Base-by-base conservation (phyloP, 495 filamentous ascomycete species). In the Oleoguttula mirabilis region DNA sequence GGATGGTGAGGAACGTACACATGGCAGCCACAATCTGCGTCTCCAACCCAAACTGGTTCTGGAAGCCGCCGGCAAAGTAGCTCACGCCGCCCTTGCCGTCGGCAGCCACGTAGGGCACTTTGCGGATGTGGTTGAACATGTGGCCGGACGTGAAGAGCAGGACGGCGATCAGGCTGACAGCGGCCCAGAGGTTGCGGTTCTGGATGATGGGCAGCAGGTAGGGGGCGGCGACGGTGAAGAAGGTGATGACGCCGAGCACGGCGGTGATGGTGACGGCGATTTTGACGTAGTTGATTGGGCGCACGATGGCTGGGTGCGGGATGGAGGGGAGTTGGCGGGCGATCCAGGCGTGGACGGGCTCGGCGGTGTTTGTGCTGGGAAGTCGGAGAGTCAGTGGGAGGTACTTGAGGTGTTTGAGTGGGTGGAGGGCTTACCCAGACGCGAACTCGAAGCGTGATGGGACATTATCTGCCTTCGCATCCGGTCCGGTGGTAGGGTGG, bases 51-150 rank as follows among this genome's bases (percentile, higher is more conserved):
- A 80, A 94, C 58, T 99, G 90, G 57, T 80, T 96, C 55, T 86
- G 85, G 58, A 96, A 99, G 1, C 90, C 90, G 33, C 75, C 75
- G 2, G 92, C 90, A 61, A 96, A 88, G 61, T 96, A 99, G 56
- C 66, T 81, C 30, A 96, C 73, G 2, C 86, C 87, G 6, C 92
- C 92, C 33, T 70, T 73, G 4, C 84, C 85, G 62, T 96, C 80
- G 16, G 79, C 83, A 25, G 77, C 75, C 34, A 96, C 84, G 56
- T 99, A 99, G n/a, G 90, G 88, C 0, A 90, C 86, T 56, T 87
- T 87, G 41, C 90, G 73, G 57, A 99, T 99, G 52, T 96, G 90
- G 63, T 96, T 96, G 72, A 88, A 99, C 90, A 99, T 98, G 59
- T 96, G 87, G 11, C 92, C 90, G 50, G 79, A 86, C 24, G 84